These are phyloP conservation scores for Cryptococcus sp. DNA, from an alignment of 1,284 basidiomycete species.

Conservation along the genomic window DNA sequence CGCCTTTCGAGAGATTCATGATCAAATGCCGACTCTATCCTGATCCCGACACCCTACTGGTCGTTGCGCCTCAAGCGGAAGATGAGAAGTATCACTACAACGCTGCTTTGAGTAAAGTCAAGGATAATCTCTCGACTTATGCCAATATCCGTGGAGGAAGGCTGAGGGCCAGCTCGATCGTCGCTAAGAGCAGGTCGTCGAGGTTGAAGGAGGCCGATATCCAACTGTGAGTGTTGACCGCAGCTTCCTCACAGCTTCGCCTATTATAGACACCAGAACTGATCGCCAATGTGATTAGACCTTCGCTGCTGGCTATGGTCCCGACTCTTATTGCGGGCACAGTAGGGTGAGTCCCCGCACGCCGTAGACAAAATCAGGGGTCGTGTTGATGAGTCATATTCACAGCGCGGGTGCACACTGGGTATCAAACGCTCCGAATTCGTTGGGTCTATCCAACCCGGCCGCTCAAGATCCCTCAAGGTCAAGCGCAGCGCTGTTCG, in stretches of 20 bases:
- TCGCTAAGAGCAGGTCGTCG: constrained; percentile 71
- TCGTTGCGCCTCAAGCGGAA: constrained; percentile 63
- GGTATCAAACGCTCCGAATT: constrained; percentile 29
- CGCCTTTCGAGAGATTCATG: constrained; percentile 72
- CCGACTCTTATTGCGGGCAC: constrained; percentile 82
- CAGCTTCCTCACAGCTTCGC: constrained; percentile 16
- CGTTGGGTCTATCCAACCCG: constrained; percentile 33
- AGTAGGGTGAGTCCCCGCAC: constrained; percentile 59
- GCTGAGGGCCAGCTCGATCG: constrained; percentile 67
- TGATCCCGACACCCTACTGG: constrained; percentile 69
- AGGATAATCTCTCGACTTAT: constrained; percentile 81
- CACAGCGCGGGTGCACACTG: constrained; percentile 60
- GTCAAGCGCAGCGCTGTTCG: constrained; percentile 46
- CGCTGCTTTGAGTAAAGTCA: constrained; percentile 62
- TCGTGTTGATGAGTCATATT: too few species aligned
- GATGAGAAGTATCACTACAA: constrained; percentile 50
- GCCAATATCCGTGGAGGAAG: constrained; percentile 81
- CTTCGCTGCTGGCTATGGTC: constrained; percentile 80
- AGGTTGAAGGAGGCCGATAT: constrained; percentile 59
- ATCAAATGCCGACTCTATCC: constrained; percentile 67
- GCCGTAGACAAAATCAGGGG: too few species aligned
- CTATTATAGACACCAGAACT: constrained; percentile 35
- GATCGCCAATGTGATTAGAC: constrained; percentile 6
- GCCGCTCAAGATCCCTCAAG: constrained; percentile 41
- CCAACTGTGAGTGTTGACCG: constrained; percentile 46